A percentile compares a stretch with the other conserved stretches of the same genome.
Conservation (phyloP, 75 land plant genomes). For the Sequoiadendron giganteum region DNA sequence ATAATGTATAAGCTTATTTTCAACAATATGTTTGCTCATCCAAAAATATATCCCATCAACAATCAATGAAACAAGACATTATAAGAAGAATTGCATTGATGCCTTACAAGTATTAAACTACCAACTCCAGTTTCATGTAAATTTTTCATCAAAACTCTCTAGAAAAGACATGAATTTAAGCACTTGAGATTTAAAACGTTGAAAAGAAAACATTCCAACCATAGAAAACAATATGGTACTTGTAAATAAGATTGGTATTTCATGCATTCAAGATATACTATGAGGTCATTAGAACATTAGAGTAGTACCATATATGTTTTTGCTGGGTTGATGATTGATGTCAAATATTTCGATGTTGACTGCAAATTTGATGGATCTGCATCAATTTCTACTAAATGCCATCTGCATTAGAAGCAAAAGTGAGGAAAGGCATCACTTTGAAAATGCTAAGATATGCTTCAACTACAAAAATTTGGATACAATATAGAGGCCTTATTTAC, state of each 20-base stretch:
- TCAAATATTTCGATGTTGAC: slow-evolving; percentile 50
- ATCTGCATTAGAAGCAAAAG: slow-evolving; percentile 43
- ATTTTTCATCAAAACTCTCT: background rate
- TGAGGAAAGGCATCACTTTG: background rate
- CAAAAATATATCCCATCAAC: background rate
- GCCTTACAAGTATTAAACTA: background rate
- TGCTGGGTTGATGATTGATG: slow-evolving; percentile 84
- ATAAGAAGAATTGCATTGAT: background rate
- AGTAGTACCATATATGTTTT: slow-evolving; percentile 85
- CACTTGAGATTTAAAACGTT: background rate
- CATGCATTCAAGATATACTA: background rate
- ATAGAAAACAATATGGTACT: background rate
- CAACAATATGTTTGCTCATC: background rate
- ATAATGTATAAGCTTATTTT: background rate
- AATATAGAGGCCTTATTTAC: background rate
- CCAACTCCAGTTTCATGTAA: background rate
- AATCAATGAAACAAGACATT: background rate
- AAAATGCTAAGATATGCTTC: background rate
- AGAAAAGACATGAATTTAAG: background rate
- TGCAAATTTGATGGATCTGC: slow-evolving; percentile 54
- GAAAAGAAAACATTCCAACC: background rate
- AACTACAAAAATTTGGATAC: background rate
- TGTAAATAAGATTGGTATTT: background rate
- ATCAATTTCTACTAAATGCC: slow-evolving; percentile 92
- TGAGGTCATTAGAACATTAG: background rate